A percentile compares a stretch with the other conserved stretches of the same genome.
Evolutionary conservation across 1,139 yeast genomes (phyloP).

Genomic region (Magnusiomyces suaveolens): DNA sequence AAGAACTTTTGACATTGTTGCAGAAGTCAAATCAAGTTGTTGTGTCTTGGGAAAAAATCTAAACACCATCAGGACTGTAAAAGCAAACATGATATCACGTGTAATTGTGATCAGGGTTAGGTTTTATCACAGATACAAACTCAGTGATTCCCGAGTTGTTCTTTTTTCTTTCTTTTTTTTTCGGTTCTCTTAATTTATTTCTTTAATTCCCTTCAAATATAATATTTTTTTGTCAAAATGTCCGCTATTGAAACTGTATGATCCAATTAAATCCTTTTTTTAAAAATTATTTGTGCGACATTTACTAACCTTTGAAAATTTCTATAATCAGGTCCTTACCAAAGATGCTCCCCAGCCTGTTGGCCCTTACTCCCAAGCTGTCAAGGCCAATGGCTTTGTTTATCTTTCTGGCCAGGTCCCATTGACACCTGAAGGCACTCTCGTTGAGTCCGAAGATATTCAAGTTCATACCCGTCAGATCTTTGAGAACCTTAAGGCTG

Average conservation of each 20-base stretch:
- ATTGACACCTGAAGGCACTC: constrained; percentile 63
- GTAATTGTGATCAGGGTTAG: too few species aligned
- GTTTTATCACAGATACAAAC: too few species aligned
- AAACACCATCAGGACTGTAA: too few species aligned
- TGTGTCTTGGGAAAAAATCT: too few species aligned
- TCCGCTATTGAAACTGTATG: not conserved
- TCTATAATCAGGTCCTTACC: constrained; percentile 33
- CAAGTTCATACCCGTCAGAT: constrained; percentile 80
- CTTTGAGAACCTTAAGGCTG: constrained; percentile 62
- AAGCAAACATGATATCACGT: too few species aligned
- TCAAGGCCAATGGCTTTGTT: constrained; percentile 69
- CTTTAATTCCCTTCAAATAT: too few species aligned
- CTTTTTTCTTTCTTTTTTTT: too few species aligned
- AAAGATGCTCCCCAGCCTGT: constrained; percentile 89
- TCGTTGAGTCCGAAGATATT: constrained; percentile 57
- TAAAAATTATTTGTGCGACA: not conserved
- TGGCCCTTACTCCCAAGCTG: constrained; percentile 89
- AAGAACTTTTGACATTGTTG: constrained; percentile 24
- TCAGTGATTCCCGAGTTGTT: too few species aligned
- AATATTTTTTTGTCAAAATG: too few species aligned
- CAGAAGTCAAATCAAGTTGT: too few species aligned
- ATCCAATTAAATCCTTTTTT: not conserved
- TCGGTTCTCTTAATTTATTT: too few species aligned
- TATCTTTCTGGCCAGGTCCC: constrained; percentile 96
- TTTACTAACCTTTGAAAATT: too few species aligned